Evolutionary conservation across 495 filamentous ascomycete species (phyloP).

Genomic region (Acidiella bohemica): DNA sequence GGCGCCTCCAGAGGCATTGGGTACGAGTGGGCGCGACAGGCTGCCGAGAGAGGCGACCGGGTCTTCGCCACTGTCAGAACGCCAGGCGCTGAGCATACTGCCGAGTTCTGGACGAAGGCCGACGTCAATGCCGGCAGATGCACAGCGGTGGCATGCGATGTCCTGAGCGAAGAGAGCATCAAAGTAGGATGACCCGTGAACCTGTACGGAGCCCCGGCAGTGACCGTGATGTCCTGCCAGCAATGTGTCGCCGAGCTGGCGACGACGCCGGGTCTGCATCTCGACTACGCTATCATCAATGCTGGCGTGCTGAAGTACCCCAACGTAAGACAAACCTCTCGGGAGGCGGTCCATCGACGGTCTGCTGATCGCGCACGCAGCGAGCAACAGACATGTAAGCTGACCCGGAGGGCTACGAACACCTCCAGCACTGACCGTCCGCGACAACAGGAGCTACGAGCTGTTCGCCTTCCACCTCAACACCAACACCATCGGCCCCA

Average conservation of each 20-base stretch:
- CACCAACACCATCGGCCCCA: constrained; percentile 45
- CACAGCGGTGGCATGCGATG: constrained; percentile 39
- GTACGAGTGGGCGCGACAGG: constrained; percentile 40
- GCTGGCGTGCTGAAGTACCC: constrained; percentile 47
- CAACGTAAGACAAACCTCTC: constrained; percentile 28
- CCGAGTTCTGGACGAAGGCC: constrained; percentile 31
- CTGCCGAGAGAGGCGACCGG: constrained; percentile 33
- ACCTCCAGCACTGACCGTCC: background rate
- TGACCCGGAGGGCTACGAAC: too few species aligned
- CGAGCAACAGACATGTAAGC: constrained; percentile 40
- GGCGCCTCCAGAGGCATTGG: constrained; percentile 46
- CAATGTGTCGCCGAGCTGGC: constrained; percentile 26
- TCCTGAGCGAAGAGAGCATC: constrained; percentile 39
- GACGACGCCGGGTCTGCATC: constrained; percentile 23
- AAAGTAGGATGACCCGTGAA: too few species aligned
- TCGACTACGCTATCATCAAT: constrained; percentile 42
- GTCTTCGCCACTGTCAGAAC: constrained; percentile 42
- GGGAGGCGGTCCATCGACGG: constrained; percentile 21
- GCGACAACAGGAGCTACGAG: constrained; percentile 37
- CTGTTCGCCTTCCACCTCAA: constrained; percentile 41
- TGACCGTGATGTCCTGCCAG: constrained; percentile 12
- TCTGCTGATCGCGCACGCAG: background rate
- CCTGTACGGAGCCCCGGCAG: too few species aligned
- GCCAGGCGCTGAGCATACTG: constrained; percentile 26
- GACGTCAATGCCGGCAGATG: constrained; percentile 30